Evolutionary conservation across 495 filamentous ascomycete genomes (phyloP).

Genomic region (Barbatosphaeria neglecta): DNA sequence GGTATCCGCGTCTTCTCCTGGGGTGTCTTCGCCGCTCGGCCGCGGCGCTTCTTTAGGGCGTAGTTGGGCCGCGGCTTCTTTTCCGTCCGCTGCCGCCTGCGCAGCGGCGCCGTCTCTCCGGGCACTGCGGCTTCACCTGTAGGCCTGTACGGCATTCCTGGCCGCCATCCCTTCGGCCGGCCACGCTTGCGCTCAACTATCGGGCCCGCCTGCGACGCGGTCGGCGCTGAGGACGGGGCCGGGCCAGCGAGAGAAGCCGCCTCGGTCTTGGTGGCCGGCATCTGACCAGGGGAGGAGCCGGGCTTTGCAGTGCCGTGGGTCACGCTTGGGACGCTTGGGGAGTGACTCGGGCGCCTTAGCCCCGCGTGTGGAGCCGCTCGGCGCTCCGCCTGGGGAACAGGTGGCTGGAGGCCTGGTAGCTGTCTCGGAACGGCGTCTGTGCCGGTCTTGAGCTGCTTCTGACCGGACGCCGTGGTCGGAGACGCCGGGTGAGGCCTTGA

Average conservation of each 20-base stretch:
- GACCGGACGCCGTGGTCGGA: background rate
- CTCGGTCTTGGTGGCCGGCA: too few relatives aligned
- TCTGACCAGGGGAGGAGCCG: too few relatives aligned
- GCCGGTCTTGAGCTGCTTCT: background rate
- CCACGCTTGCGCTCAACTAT: constrained; percentile 6
- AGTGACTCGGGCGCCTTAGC: background rate
- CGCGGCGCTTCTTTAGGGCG: constrained; percentile 5
- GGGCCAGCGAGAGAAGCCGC: too few relatives aligned
- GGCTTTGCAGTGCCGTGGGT: background rate
- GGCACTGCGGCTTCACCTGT: too few relatives aligned
- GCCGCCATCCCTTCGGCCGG: constrained; percentile 15
- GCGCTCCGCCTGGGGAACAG: background rate
- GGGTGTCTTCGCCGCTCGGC: constrained; percentile 8
- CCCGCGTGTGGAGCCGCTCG: background rate
- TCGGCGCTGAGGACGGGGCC: background rate
- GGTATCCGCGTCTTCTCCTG: constrained; percentile 9
- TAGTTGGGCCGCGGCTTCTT: constrained; percentile 1
- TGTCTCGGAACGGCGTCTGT: background rate
- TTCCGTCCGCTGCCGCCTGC: constrained; percentile 1
- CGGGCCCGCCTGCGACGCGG: background rate
- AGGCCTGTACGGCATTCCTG: constrained; percentile 7
- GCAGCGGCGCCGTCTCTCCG: background rate
- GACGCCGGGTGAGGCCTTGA: background rate
- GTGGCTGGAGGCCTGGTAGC: background rate
- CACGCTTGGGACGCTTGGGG: background rate